Percentiles rank a stretch among this genome's conserved stretches.
Conservation (phyloP, 176 grass and related monocot species). For the Leersia perrieri region DNA sequence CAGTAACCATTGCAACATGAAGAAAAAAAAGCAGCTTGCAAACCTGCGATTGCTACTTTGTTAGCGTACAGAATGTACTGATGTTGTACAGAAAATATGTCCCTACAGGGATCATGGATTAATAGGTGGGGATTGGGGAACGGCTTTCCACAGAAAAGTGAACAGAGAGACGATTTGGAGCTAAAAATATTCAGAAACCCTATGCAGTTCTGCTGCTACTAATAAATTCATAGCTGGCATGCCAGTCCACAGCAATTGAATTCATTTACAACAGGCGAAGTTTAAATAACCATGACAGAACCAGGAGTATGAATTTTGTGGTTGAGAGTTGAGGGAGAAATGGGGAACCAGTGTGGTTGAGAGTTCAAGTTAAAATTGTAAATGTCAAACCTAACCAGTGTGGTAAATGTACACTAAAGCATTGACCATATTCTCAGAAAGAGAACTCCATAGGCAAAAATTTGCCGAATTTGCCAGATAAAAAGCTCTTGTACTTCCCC, state of each 20-base stretch:
- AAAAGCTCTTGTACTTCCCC: constrained; percentile 75
- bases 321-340: neutral
- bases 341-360: too few relatives aligned
- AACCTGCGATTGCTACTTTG: neutral
- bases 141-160: constrained; percentile 8
- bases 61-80: neutral
- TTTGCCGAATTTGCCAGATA: constrained; percentile 55
- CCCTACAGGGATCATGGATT: neutral
- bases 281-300: neutral
- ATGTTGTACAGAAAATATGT: neutral
- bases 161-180: neutral
- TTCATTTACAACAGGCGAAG: neutral
- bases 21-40: neutral
- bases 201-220: neutral
- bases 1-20: neutral
- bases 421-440: constrained; percentile 37
- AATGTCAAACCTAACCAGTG: neutral
- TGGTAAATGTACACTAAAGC: neutral
- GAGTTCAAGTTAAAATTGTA: neutral
- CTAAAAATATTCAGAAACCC: neutral
- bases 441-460: constrained; percentile 58
- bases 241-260: neutral
- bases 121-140: neutral
- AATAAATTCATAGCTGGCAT: neutral
- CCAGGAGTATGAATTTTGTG: neutral